Evolutionary conservation across 2,329 filamentous ascomycete species (phyloP).

Genomic region (Chaetomium globosum): DNA sequence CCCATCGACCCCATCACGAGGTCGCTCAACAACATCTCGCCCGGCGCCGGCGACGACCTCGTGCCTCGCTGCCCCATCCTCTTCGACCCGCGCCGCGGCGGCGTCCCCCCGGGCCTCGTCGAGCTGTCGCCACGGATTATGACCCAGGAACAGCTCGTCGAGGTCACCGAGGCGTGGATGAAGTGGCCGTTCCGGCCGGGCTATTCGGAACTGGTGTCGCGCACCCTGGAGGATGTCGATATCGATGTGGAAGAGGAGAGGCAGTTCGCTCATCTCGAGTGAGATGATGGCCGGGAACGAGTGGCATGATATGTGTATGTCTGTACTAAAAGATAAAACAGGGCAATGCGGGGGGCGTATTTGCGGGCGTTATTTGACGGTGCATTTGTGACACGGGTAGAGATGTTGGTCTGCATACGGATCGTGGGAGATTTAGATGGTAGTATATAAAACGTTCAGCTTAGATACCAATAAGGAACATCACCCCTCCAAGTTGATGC

Average conservation of each 20-base stretch:
- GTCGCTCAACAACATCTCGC: conserved; percentile 57
- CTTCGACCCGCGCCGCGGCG: conserved; percentile 47
- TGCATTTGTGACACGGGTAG: not conserved
- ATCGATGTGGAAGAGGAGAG: conserved; percentile 30
- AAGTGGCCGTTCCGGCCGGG: conserved; percentile 66
- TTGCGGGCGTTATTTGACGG: not conserved
- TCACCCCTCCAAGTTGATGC: not conserved
- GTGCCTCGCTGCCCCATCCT: conserved; percentile 53
- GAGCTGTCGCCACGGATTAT: conserved; percentile 53
- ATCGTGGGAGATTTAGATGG: not conserved
- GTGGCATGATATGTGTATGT: not conserved
- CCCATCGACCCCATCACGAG: conserved; percentile 45
- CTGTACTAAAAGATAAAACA: too few species aligned
- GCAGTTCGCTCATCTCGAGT: not conserved
- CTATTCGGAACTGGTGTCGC: conserved; percentile 53
- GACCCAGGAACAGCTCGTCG: conserved; percentile 57
- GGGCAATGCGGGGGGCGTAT: not conserved
- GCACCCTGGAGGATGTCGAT: conserved; percentile 40
- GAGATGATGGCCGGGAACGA: not conserved
- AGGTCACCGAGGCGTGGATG: conserved; percentile 63
- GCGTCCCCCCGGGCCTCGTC: conserved; percentile 51
- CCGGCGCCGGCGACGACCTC: conserved; percentile 61
- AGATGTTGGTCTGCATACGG: not conserved
- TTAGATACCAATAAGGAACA: not conserved
- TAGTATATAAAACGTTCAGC: not conserved